Conservation (phyloP, 2,329 filamentous ascomycete genomes). For the Orbilia quercus region DNA sequence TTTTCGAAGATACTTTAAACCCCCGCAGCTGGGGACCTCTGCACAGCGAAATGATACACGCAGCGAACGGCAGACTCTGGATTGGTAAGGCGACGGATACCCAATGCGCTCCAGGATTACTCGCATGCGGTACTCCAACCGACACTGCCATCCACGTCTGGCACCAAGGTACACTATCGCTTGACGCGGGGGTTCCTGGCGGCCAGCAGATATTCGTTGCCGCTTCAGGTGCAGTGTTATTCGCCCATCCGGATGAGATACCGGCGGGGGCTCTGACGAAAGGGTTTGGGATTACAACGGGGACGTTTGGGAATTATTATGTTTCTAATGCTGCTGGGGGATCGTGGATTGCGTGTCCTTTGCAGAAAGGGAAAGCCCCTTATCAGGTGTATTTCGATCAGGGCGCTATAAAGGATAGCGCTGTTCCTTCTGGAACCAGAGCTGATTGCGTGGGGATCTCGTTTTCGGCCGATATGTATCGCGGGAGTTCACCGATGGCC, state of each 20-base stretch:
- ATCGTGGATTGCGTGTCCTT: conserved; percentile 17
- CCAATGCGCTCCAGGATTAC: not conserved
- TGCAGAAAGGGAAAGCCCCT: not conserved
- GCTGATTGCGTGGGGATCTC: conserved; percentile 18
- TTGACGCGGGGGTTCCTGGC: not conserved
- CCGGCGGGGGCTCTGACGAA: not conserved
- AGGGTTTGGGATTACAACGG: conserved; percentile 1
- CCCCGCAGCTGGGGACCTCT: conserved; percentile 3
- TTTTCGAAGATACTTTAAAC: conserved; percentile 16
- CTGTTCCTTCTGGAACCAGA: conserved; percentile 3
- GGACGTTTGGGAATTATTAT: conserved; percentile 2
- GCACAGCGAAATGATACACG: conserved; percentile 5
- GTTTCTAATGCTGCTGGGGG: conserved; percentile 6
- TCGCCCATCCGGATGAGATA: not conserved
- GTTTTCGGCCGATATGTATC: not conserved
- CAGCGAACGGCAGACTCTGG: conserved; percentile 16
- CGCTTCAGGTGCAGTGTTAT: not conserved
- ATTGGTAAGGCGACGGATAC: not conserved
- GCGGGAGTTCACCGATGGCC: not conserved
- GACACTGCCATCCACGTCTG: conserved; percentile 19
- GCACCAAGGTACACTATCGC: not conserved
- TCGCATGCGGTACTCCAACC: not conserved
- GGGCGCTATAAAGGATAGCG: not conserved
- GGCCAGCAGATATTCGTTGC: conserved; percentile 12
- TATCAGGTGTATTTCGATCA: conserved; percentile 26